phyloP scores from a whole-genome alignment of 371 early-diverging fungal genomes.

The Rhizopus delemar region DNA sequence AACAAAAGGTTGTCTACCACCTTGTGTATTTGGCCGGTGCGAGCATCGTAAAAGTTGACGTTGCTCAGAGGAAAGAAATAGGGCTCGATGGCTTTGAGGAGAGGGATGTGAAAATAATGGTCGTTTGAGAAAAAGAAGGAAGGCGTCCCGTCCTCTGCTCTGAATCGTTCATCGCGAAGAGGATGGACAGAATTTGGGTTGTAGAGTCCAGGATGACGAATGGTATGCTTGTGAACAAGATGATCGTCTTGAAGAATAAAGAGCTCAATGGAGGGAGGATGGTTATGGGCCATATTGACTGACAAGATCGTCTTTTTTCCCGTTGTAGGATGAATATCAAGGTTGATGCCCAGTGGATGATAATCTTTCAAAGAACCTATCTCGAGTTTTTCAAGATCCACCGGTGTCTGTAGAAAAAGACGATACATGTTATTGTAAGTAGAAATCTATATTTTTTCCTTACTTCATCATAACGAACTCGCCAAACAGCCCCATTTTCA shows the following conservation, averaged over 20 bases:
- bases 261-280: constrained; percentile 23
- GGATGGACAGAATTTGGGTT: constrained; percentile 40
- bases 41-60: constrained; percentile 40
- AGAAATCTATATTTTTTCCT: not conserved
- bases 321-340: constrained; percentile 20
- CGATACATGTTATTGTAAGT: not conserved
- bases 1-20: constrained; percentile 32
- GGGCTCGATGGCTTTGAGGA: constrained; percentile 33
- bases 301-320: constrained; percentile 13
- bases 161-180: constrained; percentile 20
- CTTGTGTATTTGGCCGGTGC: constrained; percentile 20
- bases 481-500: constrained; percentile 33
- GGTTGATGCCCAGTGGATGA: constrained; percentile 29
- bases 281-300: constrained; percentile 26
- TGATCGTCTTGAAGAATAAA: constrained; percentile 18
- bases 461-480: constrained; percentile 31
- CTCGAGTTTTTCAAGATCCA: constrained; percentile 18
- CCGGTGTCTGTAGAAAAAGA: constrained; percentile 9
- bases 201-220: constrained; percentile 28
- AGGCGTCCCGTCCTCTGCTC: constrained; percentile 37
- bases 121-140: constrained; percentile 48
- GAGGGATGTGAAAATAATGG: constrained; percentile 23
- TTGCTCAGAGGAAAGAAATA: constrained; percentile 27
- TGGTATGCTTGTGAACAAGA: constrained; percentile 25
- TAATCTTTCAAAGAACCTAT: constrained; percentile 12